phyloP scores from a whole-genome alignment of 1,284 basidiomycete genomes.

The Taiwanofungus camphoratus region DNA sequence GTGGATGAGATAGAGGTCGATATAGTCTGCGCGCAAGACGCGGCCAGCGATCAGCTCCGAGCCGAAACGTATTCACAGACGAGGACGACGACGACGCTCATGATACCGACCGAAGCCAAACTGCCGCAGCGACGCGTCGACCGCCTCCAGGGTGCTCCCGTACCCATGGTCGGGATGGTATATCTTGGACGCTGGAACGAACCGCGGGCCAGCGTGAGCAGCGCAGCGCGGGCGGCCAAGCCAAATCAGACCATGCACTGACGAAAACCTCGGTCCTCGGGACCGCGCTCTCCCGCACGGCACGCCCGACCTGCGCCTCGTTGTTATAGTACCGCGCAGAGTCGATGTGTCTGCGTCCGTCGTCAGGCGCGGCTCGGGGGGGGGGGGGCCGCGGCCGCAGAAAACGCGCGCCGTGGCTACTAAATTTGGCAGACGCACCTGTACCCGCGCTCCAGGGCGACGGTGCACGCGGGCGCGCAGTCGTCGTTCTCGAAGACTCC shows the following conservation, averaged over 20 bases:
- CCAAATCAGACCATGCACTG: constrained; percentile 39
- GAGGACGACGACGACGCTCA: background rate
- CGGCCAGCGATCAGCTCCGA: background rate
- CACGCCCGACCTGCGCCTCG: constrained; percentile 59
- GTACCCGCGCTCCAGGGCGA: constrained; percentile 69
- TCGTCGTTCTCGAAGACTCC: constrained; percentile 75
- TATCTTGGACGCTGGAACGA: constrained; percentile 11
- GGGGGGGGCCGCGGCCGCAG: background rate
- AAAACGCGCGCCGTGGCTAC: background rate
- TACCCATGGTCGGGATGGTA: constrained; percentile 22
- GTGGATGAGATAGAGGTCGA: constrained; percentile 55
- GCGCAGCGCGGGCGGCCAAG: constrained; percentile 6
- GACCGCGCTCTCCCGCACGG: constrained; percentile 48
- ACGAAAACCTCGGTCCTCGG: constrained; percentile 58
- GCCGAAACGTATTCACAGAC: constrained; percentile 5
- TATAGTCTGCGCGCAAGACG: constrained; percentile 30
- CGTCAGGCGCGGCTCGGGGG: background rate
- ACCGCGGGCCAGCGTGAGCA: constrained; percentile 1
- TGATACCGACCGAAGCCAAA: constrained; percentile 33
- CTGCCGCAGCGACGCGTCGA: constrained; percentile 36
- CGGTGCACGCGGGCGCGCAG: constrained; percentile 48
- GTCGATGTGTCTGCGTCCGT: constrained; percentile 50
- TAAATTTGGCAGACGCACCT: constrained; percentile 10
- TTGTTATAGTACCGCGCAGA: constrained; percentile 73
- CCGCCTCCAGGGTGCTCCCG: constrained; percentile 20